Percentiles rank a stretch among this genome's conserved stretches.
phyloP scores from a whole-genome alignment of 345 rosid species.

The Boechera stricta region DNA sequence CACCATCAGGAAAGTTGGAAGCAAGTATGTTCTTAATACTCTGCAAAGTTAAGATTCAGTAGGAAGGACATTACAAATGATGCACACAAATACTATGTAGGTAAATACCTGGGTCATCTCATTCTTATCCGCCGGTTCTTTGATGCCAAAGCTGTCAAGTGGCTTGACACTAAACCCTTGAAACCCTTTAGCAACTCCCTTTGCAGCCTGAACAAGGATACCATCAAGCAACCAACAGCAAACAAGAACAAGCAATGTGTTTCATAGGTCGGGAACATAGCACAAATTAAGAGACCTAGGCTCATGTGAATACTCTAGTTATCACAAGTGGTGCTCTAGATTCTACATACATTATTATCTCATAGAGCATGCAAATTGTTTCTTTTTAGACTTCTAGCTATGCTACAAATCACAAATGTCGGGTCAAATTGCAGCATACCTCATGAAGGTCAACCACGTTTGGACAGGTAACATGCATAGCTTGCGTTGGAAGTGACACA shows the following conservation, averaged over 20 bases:
- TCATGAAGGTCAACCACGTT: conserved; percentile 45
- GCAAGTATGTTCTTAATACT: conserved; percentile 71
- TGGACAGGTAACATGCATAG: conserved; percentile 33
- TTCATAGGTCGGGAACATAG: conserved; percentile 18
- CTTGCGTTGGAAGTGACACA: conserved; percentile 38
- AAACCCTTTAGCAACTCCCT: conserved; percentile 26
- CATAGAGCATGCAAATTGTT: background rate
- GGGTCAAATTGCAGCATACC: conserved; percentile 51
- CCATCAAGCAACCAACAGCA: conserved; percentile 27
- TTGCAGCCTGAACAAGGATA: conserved; percentile 38
- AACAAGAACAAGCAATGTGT: conserved; percentile 29
- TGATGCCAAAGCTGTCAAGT: conserved; percentile 39
- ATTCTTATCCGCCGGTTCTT: conserved; percentile 52
- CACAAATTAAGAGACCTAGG: conserved; percentile 7
- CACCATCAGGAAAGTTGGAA: conserved; percentile 63
- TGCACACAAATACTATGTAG: conserved; percentile 21
- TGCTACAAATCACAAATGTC: background rate
- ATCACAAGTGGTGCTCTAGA: conserved; percentile 23
- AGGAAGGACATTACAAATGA: conserved; percentile 14
- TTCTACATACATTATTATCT: background rate
- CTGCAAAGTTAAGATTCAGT: conserved; percentile 53
- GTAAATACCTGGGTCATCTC: conserved; percentile 67
- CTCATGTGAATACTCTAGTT: conserved; percentile 8
- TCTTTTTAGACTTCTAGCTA: background rate
- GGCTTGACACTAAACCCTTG: conserved; percentile 35